Evolutionary conservation across 306 rosid genomes (phyloP).

Genomic region (Hippophae gyantsensis): DNA sequence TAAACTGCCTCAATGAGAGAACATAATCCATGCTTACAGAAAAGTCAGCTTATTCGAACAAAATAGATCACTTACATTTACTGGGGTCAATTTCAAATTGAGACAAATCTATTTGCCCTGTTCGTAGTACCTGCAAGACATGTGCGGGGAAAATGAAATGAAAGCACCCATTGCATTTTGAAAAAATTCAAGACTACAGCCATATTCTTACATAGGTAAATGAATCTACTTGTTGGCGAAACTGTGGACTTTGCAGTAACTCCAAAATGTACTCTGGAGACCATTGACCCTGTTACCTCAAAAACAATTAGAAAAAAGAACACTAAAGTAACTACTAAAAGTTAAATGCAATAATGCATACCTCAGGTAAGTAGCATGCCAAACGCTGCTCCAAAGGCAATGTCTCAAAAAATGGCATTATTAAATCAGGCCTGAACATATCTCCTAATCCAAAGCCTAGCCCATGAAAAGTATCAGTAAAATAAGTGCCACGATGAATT

Average conservation of each 20-base stretch:
- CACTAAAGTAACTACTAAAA: slow-evolving; percentile 5
- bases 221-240: slow-evolving; percentile 92
- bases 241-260: slow-evolving; percentile 87
- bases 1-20: not conserved
- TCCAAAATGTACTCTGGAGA: slow-evolving; percentile 78
- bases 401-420: slow-evolving; percentile 77
- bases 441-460: slow-evolving; percentile 82
- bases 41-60: slow-evolving; percentile 10
- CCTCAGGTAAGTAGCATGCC: slow-evolving; percentile 86
- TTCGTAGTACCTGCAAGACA: slow-evolving; percentile 59
- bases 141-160: not conserved
- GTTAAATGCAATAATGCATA: slow-evolving; percentile 23
- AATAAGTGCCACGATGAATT: not conserved
- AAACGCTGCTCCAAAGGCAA: slow-evolving; percentile 64
- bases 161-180: slow-evolving; percentile 3
- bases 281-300: slow-evolving; percentile 60
- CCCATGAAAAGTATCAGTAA: slow-evolving; percentile 12
- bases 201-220: slow-evolving; percentile 65
- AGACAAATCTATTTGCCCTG: slow-evolving; percentile 87
- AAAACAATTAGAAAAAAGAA: slow-evolving; percentile 5
- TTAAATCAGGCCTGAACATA: slow-evolving; percentile 76
- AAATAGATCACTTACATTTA: slow-evolving; percentile 57
- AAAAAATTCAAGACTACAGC: slow-evolving; percentile 4
- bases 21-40: not conserved
- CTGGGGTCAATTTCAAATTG: slow-evolving; percentile 96